Base-by-base conservation (phyloP, 257 asterid species). In the Apocynum venetum region DNA sequence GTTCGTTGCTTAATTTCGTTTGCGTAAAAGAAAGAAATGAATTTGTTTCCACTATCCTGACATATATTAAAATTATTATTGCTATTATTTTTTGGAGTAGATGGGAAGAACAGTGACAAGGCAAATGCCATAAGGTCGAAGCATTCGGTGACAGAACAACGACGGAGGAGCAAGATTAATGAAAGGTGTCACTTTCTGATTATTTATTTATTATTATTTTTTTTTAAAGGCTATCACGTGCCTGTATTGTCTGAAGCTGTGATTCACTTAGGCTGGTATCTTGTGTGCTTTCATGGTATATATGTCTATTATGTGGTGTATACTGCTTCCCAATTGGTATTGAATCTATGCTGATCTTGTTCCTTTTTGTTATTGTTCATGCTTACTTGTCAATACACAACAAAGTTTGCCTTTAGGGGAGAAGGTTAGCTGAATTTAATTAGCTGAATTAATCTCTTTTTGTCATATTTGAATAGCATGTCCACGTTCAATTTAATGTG, bases 111-210 rank as follows among this genome's bases (percentile, higher is more conserved):
- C 71, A 82, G 47, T 77, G 88, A 85, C 31, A 84, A 82, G 83
- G 86, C 86, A 40, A 84, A 48, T 52, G 88, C 81, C 47, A 75
- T 71, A 74, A 82, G 88, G 77, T 82, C 88, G 35, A 85, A 85
- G 55, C 88, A 85, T 80, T 85, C 88, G 1, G 88, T 85, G 7
- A 85, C 88, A 2, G 88, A 85, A 78, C 88, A 85, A 68, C 80
- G 82, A 17, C 61, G 88, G 46, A 80, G 88, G 63, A 77, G 88
- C 80, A 85, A 85, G 82, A 85, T 85, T 66, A 85, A 85, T 36
- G 88, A 85, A 75, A 85, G 88, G 88, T 82, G 64, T n/a, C 38
- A 44, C 0, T 44, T 60, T 61, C 14, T 74, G 65, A 31, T 38
- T 69, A 9, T 46, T 3, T 25, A 25, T 25, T 25, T 25, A 25